Percentiles rank a stretch among this genome's conserved stretches.
Conservation (phyloP, 2,329 filamentous ascomycete genomes). For the Zasmidium citrigriseum region DNA sequence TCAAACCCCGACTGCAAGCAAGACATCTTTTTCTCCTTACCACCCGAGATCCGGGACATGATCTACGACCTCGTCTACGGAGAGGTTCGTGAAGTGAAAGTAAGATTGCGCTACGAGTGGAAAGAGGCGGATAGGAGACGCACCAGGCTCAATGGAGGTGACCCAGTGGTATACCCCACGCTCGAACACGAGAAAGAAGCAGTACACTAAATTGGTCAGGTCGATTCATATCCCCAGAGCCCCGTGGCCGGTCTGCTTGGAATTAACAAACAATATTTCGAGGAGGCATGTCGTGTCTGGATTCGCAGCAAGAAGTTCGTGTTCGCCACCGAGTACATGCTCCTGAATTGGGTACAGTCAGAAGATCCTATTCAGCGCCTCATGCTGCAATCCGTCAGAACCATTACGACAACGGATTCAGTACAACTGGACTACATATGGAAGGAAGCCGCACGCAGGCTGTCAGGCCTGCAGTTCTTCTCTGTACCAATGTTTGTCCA, state of each 20-base stretch:
- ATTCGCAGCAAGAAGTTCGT: background rate
- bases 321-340: too few relatives aligned
- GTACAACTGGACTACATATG: too few relatives aligned
- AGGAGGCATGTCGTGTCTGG: background rate
- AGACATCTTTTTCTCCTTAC: constrained; percentile 1
- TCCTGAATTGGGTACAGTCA: background rate
- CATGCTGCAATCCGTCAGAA: background rate
- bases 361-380: background rate
- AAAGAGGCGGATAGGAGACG: background rate
- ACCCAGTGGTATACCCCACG: background rate
- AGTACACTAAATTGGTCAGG: too few relatives aligned
- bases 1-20: too few relatives aligned
- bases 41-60: constrained; percentile 6
- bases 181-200: background rate
- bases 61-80: constrained; percentile 6
- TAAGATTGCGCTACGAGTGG: background rate
- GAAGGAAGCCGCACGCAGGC: background rate
- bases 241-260: background rate
- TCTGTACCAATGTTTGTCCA: too few relatives aligned
- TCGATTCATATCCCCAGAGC: background rate
- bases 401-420: too few relatives aligned
- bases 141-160: background rate
- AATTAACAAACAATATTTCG: background rate
- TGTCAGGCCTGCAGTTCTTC: background rate
- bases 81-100: background rate